These are phyloP conservation scores for Thielaviopsis punctulata DNA, from an alignment of 2,329 filamentous ascomycete species.

Conservation along the genomic window DNA sequence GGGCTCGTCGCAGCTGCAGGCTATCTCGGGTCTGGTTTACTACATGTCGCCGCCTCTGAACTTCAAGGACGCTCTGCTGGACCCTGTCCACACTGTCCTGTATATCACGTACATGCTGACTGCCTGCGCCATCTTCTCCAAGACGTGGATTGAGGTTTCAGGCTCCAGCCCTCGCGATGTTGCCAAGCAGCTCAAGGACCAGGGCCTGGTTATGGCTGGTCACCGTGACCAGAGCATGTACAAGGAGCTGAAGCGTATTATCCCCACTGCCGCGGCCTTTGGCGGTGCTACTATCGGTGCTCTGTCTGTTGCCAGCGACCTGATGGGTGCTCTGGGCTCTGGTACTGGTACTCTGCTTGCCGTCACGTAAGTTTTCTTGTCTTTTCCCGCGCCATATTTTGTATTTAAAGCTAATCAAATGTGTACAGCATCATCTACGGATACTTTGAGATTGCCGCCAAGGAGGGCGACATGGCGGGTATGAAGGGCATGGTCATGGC, in stretches of 20 bases:
- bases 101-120: slow-evolving; percentile 97
- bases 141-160: slow-evolving; percentile 99
- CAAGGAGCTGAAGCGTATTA: slow-evolving; percentile 98
- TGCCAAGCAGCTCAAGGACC: slow-evolving; percentile 98
- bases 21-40: slow-evolving; percentile 86
- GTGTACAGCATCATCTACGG: slow-evolving; percentile 79
- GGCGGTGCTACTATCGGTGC: slow-evolving; percentile 98
- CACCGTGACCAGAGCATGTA: slow-evolving; percentile 99
- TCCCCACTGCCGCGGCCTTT: slow-evolving; percentile 93
- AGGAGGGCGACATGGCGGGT: slow-evolving; percentile 86
- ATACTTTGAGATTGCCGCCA: slow-evolving; percentile 98
- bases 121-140: slow-evolving; percentile 95
- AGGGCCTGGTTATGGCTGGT: slow-evolving; percentile 97
- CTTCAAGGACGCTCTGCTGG: slow-evolving; percentile 90
- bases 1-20: slow-evolving; percentile 87
- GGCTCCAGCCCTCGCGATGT: slow-evolving; percentile 95
- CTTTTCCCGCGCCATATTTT: not conserved
- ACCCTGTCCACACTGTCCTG: slow-evolving; percentile 88
- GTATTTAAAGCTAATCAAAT: slow-evolving; percentile 17
- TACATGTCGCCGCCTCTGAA: slow-evolving; percentile 98
- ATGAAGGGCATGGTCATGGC: slow-evolving; percentile 61
- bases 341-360: slow-evolving; percentile 96
- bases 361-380: slow-evolving; percentile 63
- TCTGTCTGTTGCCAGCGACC: slow-evolving; percentile 85
- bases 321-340: slow-evolving; percentile 87